Conservation (phyloP, 2,329 filamentous ascomycete species). For the Fusarium miscanthi region DNA sequence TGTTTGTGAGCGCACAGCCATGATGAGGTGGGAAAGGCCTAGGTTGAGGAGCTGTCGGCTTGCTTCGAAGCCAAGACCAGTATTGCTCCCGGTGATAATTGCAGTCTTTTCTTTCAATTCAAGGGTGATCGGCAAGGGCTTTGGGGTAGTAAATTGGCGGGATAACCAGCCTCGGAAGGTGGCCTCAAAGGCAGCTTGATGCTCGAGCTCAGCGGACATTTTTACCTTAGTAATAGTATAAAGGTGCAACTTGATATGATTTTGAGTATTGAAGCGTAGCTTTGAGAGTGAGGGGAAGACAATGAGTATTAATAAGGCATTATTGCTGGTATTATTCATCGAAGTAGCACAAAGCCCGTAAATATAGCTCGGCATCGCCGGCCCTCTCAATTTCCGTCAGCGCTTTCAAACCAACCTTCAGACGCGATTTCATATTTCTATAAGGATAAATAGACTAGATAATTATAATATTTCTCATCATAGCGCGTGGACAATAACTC, state of each 20-base stretch:
- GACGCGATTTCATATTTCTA: rapidly evolving
- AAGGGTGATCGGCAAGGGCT: background rate
- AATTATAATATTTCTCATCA: too few relatives aligned
- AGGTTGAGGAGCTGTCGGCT: background rate
- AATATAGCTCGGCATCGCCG: rapidly evolving
- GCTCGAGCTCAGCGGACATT: background rate
- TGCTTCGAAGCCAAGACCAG: background rate
- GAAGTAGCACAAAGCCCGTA: background rate
- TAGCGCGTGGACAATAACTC: too few relatives aligned
- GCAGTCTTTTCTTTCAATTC: rapidly evolving
- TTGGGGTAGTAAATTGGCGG: background rate
- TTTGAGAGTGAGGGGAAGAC: background rate
- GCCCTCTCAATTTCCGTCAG: background rate
- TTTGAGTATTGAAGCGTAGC: rapidly evolving
- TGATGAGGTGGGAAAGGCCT: background rate
- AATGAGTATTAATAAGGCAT: background rate
- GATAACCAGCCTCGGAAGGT: background rate
- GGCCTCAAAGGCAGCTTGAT: background rate
- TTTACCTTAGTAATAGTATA: rapidly evolving
- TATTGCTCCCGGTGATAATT: background rate
- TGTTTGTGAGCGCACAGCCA: background rate
- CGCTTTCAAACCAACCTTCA: rapidly evolving
- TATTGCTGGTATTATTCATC: rapidly evolving
- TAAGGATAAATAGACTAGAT: rapidly evolving
- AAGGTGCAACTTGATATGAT: rapidly evolving